Evolutionary conservation across 2,329 filamentous ascomycete species (phyloP), one percentile per base, ranked within the genome.

Genomic region (Nannizziopsis barbatae): DNA sequence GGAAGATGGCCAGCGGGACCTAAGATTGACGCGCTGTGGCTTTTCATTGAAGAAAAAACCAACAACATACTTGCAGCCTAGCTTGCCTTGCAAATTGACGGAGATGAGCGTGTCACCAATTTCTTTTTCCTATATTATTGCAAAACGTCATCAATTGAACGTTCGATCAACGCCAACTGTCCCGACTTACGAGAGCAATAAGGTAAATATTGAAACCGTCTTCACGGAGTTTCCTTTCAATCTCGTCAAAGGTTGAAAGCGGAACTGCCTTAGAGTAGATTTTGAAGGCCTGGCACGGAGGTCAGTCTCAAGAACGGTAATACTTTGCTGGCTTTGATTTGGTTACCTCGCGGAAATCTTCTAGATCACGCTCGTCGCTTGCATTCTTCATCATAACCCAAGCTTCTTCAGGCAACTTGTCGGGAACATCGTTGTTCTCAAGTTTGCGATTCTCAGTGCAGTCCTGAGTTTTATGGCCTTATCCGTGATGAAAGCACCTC

Each of bases 31-130:
- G 47, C 75, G 73, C 51, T 69, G 69, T 3, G 73, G 65, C 53
- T 73, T 71, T 11, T 60, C 53, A 10, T 61, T 67, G 55, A 67
- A 70, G 58, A 70, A 75, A 58, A 74, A 72, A 0, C 68, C 68
- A 47, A 77, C 66, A 20, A 69, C 64, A 50, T 71, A 78, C 51
- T 71, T 70, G 59, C 72, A 71, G 50, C 71, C 68, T 14, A 68
- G 56, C 45, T 75, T 72, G 41, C 76, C 76, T 52, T 75, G 67
- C 8, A 77, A 64, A 52, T 75, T 69, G 53, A 79, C 70, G 18
- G 75, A 65, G 42, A 67, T 75, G 56, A 71, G 70, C 38, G 66
- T 68, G 30, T 67, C 63, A 7, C 57, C 54, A 46, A 65, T 53
- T 59, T 67, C 59, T 56, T 71, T 64, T 56, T 69, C 63, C 68